phyloP scores from a whole-genome alignment of 169 alveolate species.

The Theileria annulata region DNA sequence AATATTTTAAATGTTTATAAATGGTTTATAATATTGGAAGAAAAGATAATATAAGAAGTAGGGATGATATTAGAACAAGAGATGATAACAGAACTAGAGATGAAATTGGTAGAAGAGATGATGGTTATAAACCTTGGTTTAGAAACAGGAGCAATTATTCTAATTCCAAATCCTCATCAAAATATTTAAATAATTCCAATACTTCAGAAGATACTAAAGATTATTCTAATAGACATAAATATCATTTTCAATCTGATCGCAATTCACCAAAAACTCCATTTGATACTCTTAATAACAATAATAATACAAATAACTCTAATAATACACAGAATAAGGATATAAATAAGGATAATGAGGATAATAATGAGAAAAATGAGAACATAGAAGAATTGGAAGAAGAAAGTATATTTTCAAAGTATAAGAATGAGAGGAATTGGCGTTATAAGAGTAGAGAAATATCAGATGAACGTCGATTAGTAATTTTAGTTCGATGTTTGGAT shows the following conservation, averaged over 20 bases:
- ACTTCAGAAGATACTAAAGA: too few species aligned
- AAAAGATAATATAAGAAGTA: not conserved
- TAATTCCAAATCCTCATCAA: too few species aligned
- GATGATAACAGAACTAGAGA: not conserved
- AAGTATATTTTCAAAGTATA: not conserved
- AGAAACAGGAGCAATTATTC: too few species aligned
- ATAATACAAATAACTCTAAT: too few species aligned
- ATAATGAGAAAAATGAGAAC: not conserved
- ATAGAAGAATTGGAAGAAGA: not conserved
- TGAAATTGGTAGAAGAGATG: too few species aligned
- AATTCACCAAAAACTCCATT: too few species aligned
- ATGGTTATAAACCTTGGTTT: too few species aligned
- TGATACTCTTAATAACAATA: too few species aligned
- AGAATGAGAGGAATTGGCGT: not conserved
- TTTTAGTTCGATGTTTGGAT: slow-evolving; percentile 41
- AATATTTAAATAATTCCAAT: too few species aligned
- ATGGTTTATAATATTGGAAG: not conserved
- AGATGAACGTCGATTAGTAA: slow-evolving; percentile 14
- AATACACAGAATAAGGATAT: too few species aligned
- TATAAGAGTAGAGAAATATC: not conserved
- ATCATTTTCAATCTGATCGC: too few species aligned
- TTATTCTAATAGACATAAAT: too few species aligned
- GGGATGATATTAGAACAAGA: not conserved
- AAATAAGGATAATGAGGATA: not conserved
- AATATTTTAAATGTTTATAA: not conserved